These are phyloP conservation scores for Aristolochia contorta DNA, from an alignment of 164 flowering plant species.

Conservation along the genomic window DNA sequence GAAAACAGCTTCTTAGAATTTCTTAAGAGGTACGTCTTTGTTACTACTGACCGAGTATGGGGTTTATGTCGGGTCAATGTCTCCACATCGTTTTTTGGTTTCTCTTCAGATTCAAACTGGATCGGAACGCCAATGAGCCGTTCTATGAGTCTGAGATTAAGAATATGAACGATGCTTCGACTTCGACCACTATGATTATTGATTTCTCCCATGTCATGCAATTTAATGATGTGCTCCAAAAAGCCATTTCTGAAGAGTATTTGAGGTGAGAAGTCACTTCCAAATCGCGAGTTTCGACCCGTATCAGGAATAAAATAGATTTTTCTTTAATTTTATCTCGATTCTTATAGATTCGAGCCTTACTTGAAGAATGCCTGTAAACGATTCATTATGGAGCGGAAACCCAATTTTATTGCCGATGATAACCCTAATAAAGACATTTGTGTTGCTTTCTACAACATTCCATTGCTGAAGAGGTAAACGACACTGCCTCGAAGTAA, in stretches of 20 bases:
- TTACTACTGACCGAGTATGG: background rate
- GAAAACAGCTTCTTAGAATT: constrained; percentile 86
- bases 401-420: constrained; percentile 60
- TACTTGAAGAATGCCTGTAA: constrained; percentile 86
- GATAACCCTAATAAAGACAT: constrained; percentile 84
- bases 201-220: constrained; percentile 93
- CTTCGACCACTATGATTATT: constrained; percentile 80
- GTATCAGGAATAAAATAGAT: too few species aligned
- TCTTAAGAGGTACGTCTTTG: constrained; percentile 47
- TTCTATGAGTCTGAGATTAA: constrained; percentile 68
- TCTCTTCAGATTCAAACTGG: constrained; percentile 36
- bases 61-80: background rate
- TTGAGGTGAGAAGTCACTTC: constrained; percentile 30
- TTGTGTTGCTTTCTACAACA: constrained; percentile 77
- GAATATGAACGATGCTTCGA: constrained; percentile 47
- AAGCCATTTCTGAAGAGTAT: constrained; percentile 76
- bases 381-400: constrained; percentile 79
- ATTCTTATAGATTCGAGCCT: constrained; percentile 55
- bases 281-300: too few species aligned
- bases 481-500: background rate
- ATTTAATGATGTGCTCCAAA: constrained; percentile 65
- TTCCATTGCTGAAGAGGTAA: constrained; percentile 67
- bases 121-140: constrained; percentile 28
- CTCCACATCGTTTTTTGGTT: background rate
- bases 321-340: background rate